Evolutionary conservation across 257 asterid genomes (phyloP).

Genomic region (Capsicum baccatum): DNA sequence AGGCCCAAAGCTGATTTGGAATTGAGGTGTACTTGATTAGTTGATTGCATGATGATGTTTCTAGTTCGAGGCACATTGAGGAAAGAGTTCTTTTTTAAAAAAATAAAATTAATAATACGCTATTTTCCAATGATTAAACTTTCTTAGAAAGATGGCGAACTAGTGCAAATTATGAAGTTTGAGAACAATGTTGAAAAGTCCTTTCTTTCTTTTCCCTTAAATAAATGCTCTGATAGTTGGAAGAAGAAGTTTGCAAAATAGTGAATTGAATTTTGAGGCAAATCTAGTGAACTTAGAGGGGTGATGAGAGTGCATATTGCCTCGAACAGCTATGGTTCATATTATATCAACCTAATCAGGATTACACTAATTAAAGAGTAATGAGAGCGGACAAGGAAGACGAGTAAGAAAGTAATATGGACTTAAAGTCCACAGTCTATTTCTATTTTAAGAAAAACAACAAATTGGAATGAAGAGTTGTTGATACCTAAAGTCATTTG

Average conservation of each 20-base stretch:
- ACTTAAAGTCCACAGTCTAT: not conserved
- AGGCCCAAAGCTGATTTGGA: not conserved
- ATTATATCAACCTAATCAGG: not conserved
- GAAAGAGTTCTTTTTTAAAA: not conserved
- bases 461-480: not conserved
- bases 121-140: not conserved
- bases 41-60: not conserved
- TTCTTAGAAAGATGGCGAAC: not conserved
- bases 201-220: not conserved
- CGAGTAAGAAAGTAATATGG: not conserved
- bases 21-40: not conserved
- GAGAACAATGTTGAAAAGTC: too few species aligned
- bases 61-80: not conserved
- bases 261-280: not conserved
- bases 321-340: not conserved
- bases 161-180: not conserved
- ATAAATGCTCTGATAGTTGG: not conserved
- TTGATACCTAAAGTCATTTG: not conserved
- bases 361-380: not conserved
- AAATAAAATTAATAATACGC: too few species aligned
- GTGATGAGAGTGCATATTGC: not conserved
- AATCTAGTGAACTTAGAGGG: not conserved
- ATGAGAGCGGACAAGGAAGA: not conserved
- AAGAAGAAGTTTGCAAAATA: not conserved
- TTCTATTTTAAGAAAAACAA: too few species aligned